Percentiles rank a stretch among this genome's conserved stretches.
Evolutionary conservation across 1,284 basidiomycete genomes (phyloP).

Genomic region (Stygiomarasmius scandens): DNA sequence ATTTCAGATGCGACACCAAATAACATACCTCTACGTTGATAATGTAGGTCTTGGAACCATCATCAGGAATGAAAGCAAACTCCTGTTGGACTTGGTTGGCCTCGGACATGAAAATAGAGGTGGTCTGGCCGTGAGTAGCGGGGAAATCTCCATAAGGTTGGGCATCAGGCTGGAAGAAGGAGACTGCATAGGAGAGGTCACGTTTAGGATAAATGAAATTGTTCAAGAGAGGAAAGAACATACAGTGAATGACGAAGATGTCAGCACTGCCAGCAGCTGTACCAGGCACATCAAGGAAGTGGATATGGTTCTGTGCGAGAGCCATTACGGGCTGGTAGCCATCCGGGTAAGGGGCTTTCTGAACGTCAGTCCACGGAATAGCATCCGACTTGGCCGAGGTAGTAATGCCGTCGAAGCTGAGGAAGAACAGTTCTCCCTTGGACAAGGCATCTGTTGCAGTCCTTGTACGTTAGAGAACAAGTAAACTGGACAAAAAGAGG

Average conservation of each 20-base stretch:
- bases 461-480: slow-evolving; percentile 3
- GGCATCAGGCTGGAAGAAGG: slow-evolving; percentile 77
- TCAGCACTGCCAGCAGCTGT: slow-evolving; percentile 67
- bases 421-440: slow-evolving; percentile 58
- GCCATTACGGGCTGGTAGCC: slow-evolving; percentile 74
- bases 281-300: slow-evolving; percentile 75
- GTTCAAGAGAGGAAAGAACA: too few relatives aligned
- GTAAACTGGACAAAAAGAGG: slow-evolving; percentile 18
- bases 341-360: slow-evolving; percentile 51
- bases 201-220: too few relatives aligned
- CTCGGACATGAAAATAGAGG: slow-evolving; percentile 71
- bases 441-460: slow-evolving; percentile 70
- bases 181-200: too few relatives aligned
- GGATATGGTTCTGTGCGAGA: slow-evolving; percentile 77
- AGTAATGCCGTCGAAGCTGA: slow-evolving; percentile 63
- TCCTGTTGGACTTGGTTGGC: slow-evolving; percentile 70
- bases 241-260: slow-evolving; percentile 90
- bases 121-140: slow-evolving; percentile 69
- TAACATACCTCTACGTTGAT: slow-evolving; percentile 68
- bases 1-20: background rate
- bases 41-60: slow-evolving; percentile 78
- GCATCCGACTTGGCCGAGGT: slow-evolving; percentile 59
- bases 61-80: slow-evolving; percentile 85
- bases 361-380: slow-evolving; percentile 64
- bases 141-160: slow-evolving; percentile 80